Conservation (phyloP, 2,329 filamentous ascomycete genomes). For the Ceratocystis colombiana region DNA sequence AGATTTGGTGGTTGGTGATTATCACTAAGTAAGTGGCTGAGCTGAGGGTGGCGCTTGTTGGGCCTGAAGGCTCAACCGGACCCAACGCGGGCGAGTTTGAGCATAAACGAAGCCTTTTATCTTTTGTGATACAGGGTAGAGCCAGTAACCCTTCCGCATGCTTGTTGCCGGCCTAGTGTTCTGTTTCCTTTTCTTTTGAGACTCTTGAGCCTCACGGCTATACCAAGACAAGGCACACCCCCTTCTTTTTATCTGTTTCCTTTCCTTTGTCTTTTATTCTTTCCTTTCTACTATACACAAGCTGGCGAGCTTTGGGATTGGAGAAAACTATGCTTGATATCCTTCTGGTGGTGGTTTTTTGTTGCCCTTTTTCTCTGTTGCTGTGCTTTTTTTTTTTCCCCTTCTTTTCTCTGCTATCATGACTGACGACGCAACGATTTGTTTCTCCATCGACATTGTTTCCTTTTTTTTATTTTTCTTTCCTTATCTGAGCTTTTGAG, state of each 20-base stretch:
- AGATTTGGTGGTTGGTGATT: slow-evolving; percentile 44
- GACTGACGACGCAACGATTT: slow-evolving; percentile 25
- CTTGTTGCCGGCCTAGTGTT: not conserved
- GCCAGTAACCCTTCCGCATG: not conserved
- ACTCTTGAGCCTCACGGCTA: slow-evolving; percentile 7
- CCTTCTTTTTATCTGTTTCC: slow-evolving; percentile 3
- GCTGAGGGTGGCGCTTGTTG: not conserved
- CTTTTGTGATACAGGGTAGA: not conserved
- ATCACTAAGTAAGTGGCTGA: slow-evolving; percentile 24
- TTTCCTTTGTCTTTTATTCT: not conserved
- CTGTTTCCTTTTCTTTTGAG: slow-evolving; percentile 9
- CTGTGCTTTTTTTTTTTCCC: not conserved
- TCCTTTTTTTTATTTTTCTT: slow-evolving; percentile 14
- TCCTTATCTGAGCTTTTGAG: slow-evolving; percentile 13
- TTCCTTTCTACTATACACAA: slow-evolving; percentile 10
- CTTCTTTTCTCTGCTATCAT: slow-evolving; percentile 22
- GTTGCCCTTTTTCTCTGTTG: not conserved
- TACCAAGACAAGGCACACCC: not conserved
- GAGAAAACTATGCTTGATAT: slow-evolving; percentile 7
- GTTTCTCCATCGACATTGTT: slow-evolving; percentile 5
- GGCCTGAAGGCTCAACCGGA: not conserved
- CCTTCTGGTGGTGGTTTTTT: slow-evolving; percentile 6
- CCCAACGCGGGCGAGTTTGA: not conserved
- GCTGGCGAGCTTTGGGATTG: not conserved
- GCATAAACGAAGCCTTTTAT: not conserved